A percentile compares a stretch with the other conserved stretches of the same genome.
These are phyloP conservation scores for Leccinum solheimii DNA, from an alignment of 1,284 basidiomycete species.

Conservation along the genomic window DNA sequence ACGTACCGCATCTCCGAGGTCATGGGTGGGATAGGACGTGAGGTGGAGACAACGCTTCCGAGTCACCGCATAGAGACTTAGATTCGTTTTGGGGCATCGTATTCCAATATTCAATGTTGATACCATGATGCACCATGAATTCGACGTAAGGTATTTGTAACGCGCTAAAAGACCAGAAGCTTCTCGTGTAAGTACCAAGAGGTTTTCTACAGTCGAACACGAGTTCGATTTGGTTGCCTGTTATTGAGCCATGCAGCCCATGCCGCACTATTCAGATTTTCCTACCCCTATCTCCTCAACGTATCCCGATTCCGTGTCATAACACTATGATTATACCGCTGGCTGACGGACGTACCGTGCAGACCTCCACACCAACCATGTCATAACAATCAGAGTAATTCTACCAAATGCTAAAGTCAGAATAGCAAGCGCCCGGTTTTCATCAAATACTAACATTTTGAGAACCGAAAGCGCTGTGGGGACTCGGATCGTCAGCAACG, in stretches of 20 bases:
- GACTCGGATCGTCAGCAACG: slow-evolving; percentile 11
- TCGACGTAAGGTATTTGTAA: not conserved
- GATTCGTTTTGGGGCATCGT: not conserved
- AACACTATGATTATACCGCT: slow-evolving; percentile 29
- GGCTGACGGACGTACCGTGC: slow-evolving; percentile 37
- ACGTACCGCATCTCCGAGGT: not conserved
- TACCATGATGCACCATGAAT: slow-evolving; percentile 5
- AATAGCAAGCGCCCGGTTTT: not conserved
- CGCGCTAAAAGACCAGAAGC: not conserved
- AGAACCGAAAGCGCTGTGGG: slow-evolving; percentile 44
- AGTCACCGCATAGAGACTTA: not conserved
- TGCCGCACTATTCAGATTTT: slow-evolving; percentile 7
- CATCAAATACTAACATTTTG: slow-evolving; percentile 42
- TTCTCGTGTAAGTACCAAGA: slow-evolving; percentile 2
- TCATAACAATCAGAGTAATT: slow-evolving; percentile 40
- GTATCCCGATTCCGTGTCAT: slow-evolving; percentile 11
- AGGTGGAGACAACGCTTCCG: not conserved
- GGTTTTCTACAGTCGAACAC: not conserved
- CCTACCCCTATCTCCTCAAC: slow-evolving; percentile 5
- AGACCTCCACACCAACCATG: slow-evolving; percentile 53
- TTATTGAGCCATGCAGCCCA: not conserved
- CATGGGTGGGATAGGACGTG: no score
- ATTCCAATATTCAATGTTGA: not conserved
- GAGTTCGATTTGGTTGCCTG: not conserved
- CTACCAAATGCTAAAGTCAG: slow-evolving; percentile 27